Conservation (phyloP, 2,329 filamentous ascomycete species). For the Ophiocordyceps robertsii region DNA sequence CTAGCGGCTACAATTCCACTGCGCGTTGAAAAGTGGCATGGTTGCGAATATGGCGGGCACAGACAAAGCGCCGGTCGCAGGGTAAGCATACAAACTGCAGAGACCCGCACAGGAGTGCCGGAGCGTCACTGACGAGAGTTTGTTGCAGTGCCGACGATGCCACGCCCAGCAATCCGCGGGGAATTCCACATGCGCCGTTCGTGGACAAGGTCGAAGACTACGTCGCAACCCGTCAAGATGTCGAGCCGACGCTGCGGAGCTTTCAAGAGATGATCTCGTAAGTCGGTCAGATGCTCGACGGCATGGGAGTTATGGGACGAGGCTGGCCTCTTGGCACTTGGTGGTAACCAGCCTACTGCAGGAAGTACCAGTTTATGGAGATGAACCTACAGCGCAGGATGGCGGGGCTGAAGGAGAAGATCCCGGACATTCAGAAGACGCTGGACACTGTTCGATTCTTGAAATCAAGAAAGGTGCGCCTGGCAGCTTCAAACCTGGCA, state of each 20-base stretch:
- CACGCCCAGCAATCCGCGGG: conserved; percentile 60
- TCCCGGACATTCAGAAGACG: conserved; percentile 94
- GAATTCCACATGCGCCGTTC: conserved; percentile 74
- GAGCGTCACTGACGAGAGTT: neutral
- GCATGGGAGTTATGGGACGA: neutral
- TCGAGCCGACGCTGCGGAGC: conserved; percentile 66
- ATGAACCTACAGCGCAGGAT: conserved; percentile 77
- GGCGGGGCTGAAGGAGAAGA: conserved; percentile 77
- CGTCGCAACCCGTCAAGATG: conserved; percentile 62
- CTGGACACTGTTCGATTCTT: conserved; percentile 83
- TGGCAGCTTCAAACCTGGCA: neutral
- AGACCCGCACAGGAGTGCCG: no score
- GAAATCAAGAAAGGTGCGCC: conserved; percentile 55
- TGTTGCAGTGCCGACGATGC: conserved; percentile 25
- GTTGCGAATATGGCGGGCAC: conserved; percentile 24
- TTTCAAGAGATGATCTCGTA: conserved; percentile 94
- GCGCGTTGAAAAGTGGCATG: conserved; percentile 8
- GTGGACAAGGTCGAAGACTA: conserved; percentile 85
- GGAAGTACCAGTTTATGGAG: conserved; percentile 99
- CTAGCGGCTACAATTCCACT: conserved; percentile 10
- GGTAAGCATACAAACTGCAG: conserved; percentile 12
- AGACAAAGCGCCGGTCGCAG: conserved; percentile 21
- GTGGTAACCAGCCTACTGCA: conserved; percentile 20
- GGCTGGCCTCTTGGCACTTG: neutral
- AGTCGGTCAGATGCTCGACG: conserved; percentile 15